Base-by-base conservation (phyloP, 768 basidiomycete species). In the Hortiboletus campestris region DNA sequence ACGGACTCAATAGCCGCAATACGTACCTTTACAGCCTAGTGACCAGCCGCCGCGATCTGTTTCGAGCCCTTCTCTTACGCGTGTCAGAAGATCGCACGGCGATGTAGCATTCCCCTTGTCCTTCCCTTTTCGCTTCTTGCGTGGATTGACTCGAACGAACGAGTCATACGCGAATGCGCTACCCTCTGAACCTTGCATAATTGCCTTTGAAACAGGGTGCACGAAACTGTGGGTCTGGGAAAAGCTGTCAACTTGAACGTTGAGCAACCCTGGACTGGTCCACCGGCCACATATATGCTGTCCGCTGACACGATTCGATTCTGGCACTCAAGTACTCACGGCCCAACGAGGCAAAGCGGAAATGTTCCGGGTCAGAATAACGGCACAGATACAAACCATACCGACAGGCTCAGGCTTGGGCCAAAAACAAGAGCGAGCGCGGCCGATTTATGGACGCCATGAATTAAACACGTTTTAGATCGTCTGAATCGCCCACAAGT, bases 401-500 rank as follows among this genome's bases (percentile, higher is more conserved):
- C 6, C 19, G 17, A 40, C 43, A 0, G n/a, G n/a, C 34, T 25
- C 19, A 7, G 16, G 46, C 32, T 32, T 50, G 36, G 40, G 25
- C 35, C 41, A 38, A 45, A 20, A 41, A 51, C 6, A 40, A 25
- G 29, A 17, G 45, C 25, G 46, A 12, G 43, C 56, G 49, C 22
- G 35, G 35, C 4, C 38, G 36, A 29, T 31, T 47, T 38, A 49
- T 43, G 36, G 46, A 55, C 28, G 19, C 36, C 36, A 14, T 9
- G 42, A 32, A 31, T n/a, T 32, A 13, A 19, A 25, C 7, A 12
- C 28, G n/a, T 2, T 34, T 78, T 75, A 91, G 67, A 92, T 59
- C 58, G 80, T 78, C 73, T 83, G 77, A 53, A 85, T 49, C 46
- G 76, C 80, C 94, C 94, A 96, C 41, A 96, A 71, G 58, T 95